Evolutionary conservation across 2,329 filamentous ascomycete genomes (phyloP), one percentile per base, ranked within the genome.

Genomic region (Botryosphaeria dothidea): DNA sequence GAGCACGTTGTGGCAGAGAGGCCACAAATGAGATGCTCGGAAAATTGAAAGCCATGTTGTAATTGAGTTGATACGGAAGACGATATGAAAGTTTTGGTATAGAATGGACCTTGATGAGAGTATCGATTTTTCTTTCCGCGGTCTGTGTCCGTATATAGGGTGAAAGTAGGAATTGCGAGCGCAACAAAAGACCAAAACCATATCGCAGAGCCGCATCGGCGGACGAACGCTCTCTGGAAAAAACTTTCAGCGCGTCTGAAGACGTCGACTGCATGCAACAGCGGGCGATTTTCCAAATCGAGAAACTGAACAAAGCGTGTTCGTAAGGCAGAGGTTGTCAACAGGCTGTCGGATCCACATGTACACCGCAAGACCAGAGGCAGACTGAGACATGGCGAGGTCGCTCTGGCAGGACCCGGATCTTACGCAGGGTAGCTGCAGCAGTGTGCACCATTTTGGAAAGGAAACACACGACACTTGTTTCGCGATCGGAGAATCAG

Each of bases 11-110:
- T 9, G 54, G 54, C 7, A 58, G 36, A 29, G 54, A 15, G 17
- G 54, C 54, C 3, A 58, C 36, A 15, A 58, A 29, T 5, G 54
- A 58, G 25, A 58, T 58, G 31, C 54, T 58, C 5, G 54, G 54
- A 19, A 58, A 45, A 15, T n/a, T 51, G 25, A 29, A 31, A 31
- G 25, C 23, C 48, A 51, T 51, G 48, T 13, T 51, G 13, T 25
- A 17, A 1, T 8, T 17, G 7, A 29, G 15, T 17, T n/a, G n/a
- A 4, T 17, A 31, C 11, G 38, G 38, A 41, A 17, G 9, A 41
- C 13, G 31, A 3, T 11, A 6, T 11, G 31, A 34, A 8, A 34
- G 7, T 34, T 2, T 34, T 34, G 31, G 7, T 11, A 11, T 11
- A 11, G 2, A 34, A 34, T 34, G 31, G 31, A 11, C 31, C 2